Base-by-base conservation (phyloP, 1,284 basidiomycete genomes). In the Leccinum huronense region DNA sequence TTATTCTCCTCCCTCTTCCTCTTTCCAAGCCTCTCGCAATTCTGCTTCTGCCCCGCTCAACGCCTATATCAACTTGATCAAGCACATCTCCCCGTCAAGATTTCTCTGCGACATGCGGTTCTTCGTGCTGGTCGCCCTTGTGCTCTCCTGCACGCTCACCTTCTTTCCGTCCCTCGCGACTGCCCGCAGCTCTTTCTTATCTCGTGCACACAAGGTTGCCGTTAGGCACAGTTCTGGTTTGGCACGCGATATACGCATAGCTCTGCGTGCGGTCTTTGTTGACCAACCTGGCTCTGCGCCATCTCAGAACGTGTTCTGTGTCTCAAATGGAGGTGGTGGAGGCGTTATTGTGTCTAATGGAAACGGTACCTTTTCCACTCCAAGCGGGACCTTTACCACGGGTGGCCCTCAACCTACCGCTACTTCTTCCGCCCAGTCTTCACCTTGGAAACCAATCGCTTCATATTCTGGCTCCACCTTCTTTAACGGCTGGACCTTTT, bases 401-500 rank as follows among this genome's bases (percentile, higher is more conserved):
- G 66, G 60, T 45, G 13, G 61, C 8, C 60, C 71, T 54, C 68
- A 38, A 3, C 62, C 75, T 10, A 63, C 66, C 13, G 59, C 59
- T 3, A 65, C 73, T 31, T 59, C 69, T 13, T 63, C 76, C 33
- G 65, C 68, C 31, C 23, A 71, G 7, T 63, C 75, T 36, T 79
- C 79, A 5, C 64, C 75, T 31, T 83, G 77, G 78, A 74, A 72
- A 27, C 67, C 79, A 38, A 71, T 74, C 23, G 71, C 79, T 54
- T 69, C 70, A 27, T 79, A 80, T 67, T 75, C 82, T 66, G 90
- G 90, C 13, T 78, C 77, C 59, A 80, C 79, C 56, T 96, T 95
- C 80, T 96, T 95, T 70, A 79, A 90, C 72, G 87, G 87, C 60
- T 96, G 90, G 90, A 73, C 84, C 69, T 96, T 95, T 77, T 93